Conservation (phyloP, 805 yeast species). For the Ogataea wickerhamii region DNA sequence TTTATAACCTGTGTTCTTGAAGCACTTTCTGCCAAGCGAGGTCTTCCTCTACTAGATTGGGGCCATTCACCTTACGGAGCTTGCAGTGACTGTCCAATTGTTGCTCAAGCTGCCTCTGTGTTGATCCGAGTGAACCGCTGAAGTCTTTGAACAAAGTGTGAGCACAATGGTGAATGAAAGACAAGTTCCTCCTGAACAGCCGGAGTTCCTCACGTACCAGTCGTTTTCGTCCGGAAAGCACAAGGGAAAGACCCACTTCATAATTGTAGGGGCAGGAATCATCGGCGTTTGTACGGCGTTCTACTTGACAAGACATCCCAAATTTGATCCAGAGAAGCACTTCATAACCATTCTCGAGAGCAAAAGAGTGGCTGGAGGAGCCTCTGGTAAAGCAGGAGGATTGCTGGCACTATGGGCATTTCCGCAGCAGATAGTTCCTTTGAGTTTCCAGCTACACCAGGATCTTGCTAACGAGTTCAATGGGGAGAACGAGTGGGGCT, state of each 20-base stretch:
- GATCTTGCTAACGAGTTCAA: constrained; percentile 71
- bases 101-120: too few relatives aligned
- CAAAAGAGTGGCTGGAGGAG: constrained; percentile 94
- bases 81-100: too few relatives aligned
- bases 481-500: constrained; percentile 92
- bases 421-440: constrained; percentile 89
- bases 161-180: constrained; percentile 18
- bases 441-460: constrained; percentile 82
- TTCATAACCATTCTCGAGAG: constrained; percentile 86
- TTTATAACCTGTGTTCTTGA: too few relatives aligned
- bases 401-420: constrained; percentile 93
- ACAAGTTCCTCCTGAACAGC: constrained; percentile 23
- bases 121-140: too few relatives aligned
- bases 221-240: constrained; percentile 46
- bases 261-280: constrained; percentile 92
- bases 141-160: too few relatives aligned
- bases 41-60: too few relatives aligned
- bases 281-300: constrained; percentile 95
- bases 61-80: too few relatives aligned
- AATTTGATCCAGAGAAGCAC: constrained; percentile 65
- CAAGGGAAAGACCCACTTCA: constrained; percentile 67
- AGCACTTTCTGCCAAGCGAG: too few relatives aligned
- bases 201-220: constrained; percentile 30
- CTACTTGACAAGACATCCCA: constrained; percentile 78
- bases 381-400: constrained; percentile 97